phyloP scores from a whole-genome alignment of 257 asterid species.

The Solanum chilense region DNA sequence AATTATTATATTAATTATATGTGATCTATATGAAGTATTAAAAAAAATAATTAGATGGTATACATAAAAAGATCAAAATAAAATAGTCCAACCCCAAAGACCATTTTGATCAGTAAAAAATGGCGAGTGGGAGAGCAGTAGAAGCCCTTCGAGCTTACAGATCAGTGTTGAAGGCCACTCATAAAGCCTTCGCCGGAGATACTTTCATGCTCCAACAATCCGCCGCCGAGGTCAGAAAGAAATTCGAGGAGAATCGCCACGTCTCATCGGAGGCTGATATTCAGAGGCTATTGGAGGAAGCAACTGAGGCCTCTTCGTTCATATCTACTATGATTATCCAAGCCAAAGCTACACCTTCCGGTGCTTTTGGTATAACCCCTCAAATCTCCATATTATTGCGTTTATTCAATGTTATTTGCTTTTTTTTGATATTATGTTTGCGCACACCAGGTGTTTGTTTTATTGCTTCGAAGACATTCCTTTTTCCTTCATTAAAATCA shows the following conservation, averaged over 20 bases:
- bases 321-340: conserved; percentile 84
- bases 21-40: background rate
- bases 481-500: background rate
- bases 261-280: conserved; percentile 66
- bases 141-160: conserved; percentile 71
- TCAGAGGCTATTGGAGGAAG: conserved; percentile 65
- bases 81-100: background rate
- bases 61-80: no score
- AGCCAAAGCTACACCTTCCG: conserved; percentile 82
- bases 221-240: conserved; percentile 75
- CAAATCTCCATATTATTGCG: background rate
- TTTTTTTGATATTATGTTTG: background rate
- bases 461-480: background rate
- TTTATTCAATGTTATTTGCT: background rate
- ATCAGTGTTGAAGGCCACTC: conserved; percentile 69
- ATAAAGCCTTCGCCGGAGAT: conserved; percentile 85
- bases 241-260: conserved; percentile 83
- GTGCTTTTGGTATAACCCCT: conserved; percentile 61
- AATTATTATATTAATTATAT: no score
- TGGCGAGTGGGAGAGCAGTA: conserved; percentile 43
- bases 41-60: background rate
- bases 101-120: background rate
- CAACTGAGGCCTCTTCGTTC: conserved; percentile 83
- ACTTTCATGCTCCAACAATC: conserved; percentile 73
- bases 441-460: background rate